These are phyloP conservation scores for Lasiodiplodia theobromae DNA, from an alignment of 2,329 filamentous ascomycete genomes.

Conservation along the genomic window DNA sequence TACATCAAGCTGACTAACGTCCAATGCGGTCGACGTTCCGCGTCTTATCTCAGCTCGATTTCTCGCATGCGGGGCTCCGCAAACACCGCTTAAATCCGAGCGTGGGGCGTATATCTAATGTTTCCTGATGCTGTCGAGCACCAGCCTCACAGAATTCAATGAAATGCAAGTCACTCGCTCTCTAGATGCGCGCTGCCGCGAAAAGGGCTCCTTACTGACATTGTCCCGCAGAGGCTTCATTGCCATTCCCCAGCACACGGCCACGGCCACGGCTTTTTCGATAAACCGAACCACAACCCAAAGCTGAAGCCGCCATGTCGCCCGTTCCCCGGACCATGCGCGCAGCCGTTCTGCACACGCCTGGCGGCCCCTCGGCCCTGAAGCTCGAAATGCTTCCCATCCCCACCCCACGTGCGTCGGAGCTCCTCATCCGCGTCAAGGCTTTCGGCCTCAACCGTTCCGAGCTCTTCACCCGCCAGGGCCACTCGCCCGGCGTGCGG, in stretches of 20 bases:
- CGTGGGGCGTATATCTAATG: not conserved
- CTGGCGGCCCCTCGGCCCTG: slow-evolving; percentile 51
- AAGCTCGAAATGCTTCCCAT: slow-evolving; percentile 40
- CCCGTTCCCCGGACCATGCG: slow-evolving; percentile 47
- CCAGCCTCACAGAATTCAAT: not conserved
- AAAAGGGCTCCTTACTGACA: not conserved
- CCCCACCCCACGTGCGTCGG: slow-evolving; percentile 43
- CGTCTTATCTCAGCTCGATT: not conserved
- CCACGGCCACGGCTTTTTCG: not conserved
- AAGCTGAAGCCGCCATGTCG: not conserved
- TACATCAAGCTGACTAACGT: not conserved
- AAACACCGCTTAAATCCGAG: not conserved
- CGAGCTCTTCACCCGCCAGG: slow-evolving; percentile 57
- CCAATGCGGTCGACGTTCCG: not conserved
- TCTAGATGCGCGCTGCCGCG: not conserved
- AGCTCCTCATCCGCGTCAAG: slow-evolving; percentile 53
- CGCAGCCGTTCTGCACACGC: slow-evolving; percentile 51
- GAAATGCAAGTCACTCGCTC: not conserved
- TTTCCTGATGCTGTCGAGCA: not conserved
- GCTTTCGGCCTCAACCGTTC: slow-evolving; percentile 58
- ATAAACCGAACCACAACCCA: not conserved
- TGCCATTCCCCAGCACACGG: not conserved
- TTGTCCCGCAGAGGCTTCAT: not conserved
- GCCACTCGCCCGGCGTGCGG: slow-evolving; percentile 48
- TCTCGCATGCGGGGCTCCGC: not conserved